These are phyloP conservation scores for Bipolaris bicolor DNA, from an alignment of 2,329 filamentous ascomycete species.

Conservation along the genomic window DNA sequence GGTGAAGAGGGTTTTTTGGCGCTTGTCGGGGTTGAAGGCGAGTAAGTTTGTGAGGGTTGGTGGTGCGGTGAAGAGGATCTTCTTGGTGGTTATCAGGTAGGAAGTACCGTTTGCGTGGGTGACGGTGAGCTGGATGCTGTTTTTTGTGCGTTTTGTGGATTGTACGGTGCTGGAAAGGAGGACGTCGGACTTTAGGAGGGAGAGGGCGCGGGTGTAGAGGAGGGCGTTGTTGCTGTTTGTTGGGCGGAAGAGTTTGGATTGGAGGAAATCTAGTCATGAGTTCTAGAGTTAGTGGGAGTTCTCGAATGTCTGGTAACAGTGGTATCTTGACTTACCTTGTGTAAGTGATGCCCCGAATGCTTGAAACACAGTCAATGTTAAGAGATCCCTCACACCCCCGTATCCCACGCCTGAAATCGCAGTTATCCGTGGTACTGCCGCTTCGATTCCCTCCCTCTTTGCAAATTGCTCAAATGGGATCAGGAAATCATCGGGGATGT, in stretches of 20 bases:
- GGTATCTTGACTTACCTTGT: background rate
- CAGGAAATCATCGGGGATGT: slow-evolving; percentile 56
- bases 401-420: slow-evolving; percentile 28
- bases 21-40: slow-evolving; percentile 19
- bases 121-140: slow-evolving; percentile 13
- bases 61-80: slow-evolving; percentile 24
- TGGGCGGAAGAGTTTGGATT: slow-evolving; percentile 16
- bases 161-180: slow-evolving; percentile 19
- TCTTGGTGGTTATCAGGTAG: slow-evolving; percentile 26
- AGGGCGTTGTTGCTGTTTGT: slow-evolving; percentile 25
- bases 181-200: slow-evolving; percentile 21
- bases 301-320: too few species aligned
- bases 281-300: too few species aligned
- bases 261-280: slow-evolving; percentile 8
- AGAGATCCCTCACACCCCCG: slow-evolving; percentile 23
- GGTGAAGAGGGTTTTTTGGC: slow-evolving; percentile 20
- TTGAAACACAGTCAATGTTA: slow-evolving; percentile 26
- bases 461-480: slow-evolving; percentile 58
- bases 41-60: slow-evolving; percentile 19
- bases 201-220: slow-evolving; percentile 30
- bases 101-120: slow-evolving; percentile 5
- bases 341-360: slow-evolving; percentile 30
- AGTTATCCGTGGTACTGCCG: slow-evolving; percentile 25
- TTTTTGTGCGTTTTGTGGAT: slow-evolving; percentile 2
- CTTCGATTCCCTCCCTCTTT: slow-evolving; percentile 48